Evolutionary conservation across 345 rosid species (phyloP), one percentile per base, ranked within the genome.

Genomic region (Xanthoceras sorbifolium): DNA sequence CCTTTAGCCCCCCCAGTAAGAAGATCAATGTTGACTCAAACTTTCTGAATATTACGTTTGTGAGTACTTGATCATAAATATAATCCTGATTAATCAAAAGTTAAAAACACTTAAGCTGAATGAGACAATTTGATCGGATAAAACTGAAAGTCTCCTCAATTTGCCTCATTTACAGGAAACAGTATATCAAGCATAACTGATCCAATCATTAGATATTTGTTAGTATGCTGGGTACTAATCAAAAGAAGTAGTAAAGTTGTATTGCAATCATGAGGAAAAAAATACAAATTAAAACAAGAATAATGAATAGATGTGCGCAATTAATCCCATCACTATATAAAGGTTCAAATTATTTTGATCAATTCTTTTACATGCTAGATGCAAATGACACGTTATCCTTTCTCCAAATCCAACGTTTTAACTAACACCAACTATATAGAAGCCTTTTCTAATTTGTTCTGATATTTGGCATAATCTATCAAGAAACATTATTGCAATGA

Each of bases 361-460:
- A 42, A 73, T 29, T 62, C 67, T 63, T 28, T 62, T 28, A 65
- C 29, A 44, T 11, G 44, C 69, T 44, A 44, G 69, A 61, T 42
- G 34, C 38, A 42, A 36, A 9, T 59, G 29, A 57, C 50, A 31
- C 34, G 5, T 42, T 61, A 8, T 20, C 11, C 26, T 62, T 62
- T 46, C 68, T 61, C 57, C 57, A 26, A 71, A 44, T 9, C 38
- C 67, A 62, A 61, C 44, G 26, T 42, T 28, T 44, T 28, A 40
- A 38, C 23, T 31, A 55, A 31, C 22, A 57, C 6, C 18, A 55
- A 11, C 22, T 57, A 31, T 54, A 38, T 14, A 71, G 18, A 32
- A 20, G 12, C 25, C 2, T 54, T 70, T 71, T 54, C 12, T 44
- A 25, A 44, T 29, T 15, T 22, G 12, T 34, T 34, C 17, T 57